Evolutionary conservation across 495 filamentous ascomycete species (phyloP).

Genomic region (Aspergillus avenaceus): DNA sequence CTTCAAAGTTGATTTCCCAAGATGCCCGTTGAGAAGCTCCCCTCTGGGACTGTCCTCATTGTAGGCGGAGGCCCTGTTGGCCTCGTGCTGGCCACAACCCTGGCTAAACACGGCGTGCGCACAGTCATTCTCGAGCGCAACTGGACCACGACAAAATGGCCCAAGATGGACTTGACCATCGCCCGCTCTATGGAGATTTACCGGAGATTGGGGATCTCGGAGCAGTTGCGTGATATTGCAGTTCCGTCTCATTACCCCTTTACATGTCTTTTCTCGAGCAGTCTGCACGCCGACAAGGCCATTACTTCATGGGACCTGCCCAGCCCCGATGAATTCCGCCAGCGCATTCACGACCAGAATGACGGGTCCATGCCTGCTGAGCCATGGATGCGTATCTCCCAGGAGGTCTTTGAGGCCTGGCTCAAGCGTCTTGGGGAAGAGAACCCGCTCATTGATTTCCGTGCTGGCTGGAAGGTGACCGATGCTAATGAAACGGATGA

Average conservation of each 20-base stretch:
- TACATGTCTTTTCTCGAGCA: neutral
- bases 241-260: neutral
- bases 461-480: constrained; percentile 5
- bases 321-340: too few relatives aligned
- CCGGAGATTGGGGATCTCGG: constrained; percentile 7
- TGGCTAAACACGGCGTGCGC: constrained; percentile 4
- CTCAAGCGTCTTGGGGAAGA: constrained; percentile 6
- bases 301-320: too few relatives aligned
- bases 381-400: constrained; percentile 11
- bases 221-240: constrained; percentile 7
- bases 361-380: constrained; percentile 1
- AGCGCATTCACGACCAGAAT: too few relatives aligned
- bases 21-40: too few relatives aligned
- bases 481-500: neutral
- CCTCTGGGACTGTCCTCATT: too few relatives aligned
- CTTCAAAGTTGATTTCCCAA: too few relatives aligned
- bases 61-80: constrained; percentile 7
- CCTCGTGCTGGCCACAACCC: neutral
- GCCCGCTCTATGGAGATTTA: constrained; percentile 14
- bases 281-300: too few relatives aligned
- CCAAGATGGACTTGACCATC: constrained; percentile 17
- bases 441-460: neutral
- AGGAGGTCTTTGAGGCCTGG: constrained; percentile 15
- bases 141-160: constrained; percentile 44
- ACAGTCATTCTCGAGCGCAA: constrained; percentile 74